Evolutionary conservation across 305 asterid genomes (phyloP), one percentile per base, ranked within the genome.

Genomic region (Fraxinus xanthoxyloides): DNA sequence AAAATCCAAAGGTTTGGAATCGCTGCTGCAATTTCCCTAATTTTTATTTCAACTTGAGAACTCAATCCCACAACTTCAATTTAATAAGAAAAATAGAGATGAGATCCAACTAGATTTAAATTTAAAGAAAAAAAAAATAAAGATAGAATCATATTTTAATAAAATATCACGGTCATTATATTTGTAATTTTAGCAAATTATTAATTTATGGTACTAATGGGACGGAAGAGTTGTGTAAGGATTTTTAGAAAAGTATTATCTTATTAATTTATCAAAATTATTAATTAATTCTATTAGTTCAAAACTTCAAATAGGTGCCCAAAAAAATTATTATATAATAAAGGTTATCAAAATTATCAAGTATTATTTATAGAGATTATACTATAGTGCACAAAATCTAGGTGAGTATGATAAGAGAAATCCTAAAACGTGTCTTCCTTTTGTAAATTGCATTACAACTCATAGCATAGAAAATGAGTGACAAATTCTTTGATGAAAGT

Each of bases 361-460:
- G 19, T 46, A 46, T 40, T 46, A 46, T 46, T 17, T 51, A 51
- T 51, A 51, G 63, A 51, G 63, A 51, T 51, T 51, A 51, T 15
- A 48, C 59, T 48, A 4, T 48, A 48, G 19, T 48, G 13, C 56
- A 46, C 56, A 46, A 46, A 12, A 43, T 43, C 5, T 43, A 2
- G 54, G 13, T 6, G 34, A 38, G 32, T 21, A 40, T n/a, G 15
- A 73, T 28, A 69, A 30, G n/a, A 28, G 75, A 69, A 12, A 30
- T 61, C 28, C n/a, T 75, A 10, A 23, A 35, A 61, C 61, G 56
- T 19, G 81, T 82, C 61, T 78, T 46, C 2, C 63, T 75, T 3
- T 76, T 19, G 19, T 21, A 12, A 82, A 61, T 61, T 65, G 83
- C 86, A 75, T 87, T 85, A 78, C 86, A 87, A 85, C 86, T 87